A percentile compares a stretch with the other conserved stretches of the same genome.
These are phyloP conservation scores for Perilla frutescens DNA, from an alignment of 257 asterid species.

Conservation along the genomic window DNA sequence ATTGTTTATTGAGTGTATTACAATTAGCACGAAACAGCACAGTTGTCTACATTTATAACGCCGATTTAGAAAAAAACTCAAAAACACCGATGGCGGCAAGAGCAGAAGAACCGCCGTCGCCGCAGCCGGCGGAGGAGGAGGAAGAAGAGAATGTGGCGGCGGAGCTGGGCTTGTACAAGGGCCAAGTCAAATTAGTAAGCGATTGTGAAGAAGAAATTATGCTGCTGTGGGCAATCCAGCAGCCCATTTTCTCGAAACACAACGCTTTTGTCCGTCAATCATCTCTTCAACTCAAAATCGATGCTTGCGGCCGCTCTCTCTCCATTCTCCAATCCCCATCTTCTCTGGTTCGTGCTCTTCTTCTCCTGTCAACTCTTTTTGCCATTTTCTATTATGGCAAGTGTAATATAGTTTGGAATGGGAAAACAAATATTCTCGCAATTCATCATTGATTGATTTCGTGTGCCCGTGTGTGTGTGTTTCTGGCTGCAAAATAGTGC, in stretches of 20 bases:
- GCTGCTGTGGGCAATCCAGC: slow-evolving; percentile 92
- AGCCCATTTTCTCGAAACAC: slow-evolving; percentile 73
- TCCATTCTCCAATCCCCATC: slow-evolving; percentile 89
- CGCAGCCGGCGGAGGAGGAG: slow-evolving; percentile 38
- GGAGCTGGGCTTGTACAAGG: slow-evolving; percentile 66
- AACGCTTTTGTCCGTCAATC: slow-evolving; percentile 78
- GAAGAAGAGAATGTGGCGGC: slow-evolving; percentile 45
- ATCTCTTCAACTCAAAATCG: slow-evolving; percentile 70
- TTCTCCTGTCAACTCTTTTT: background rate
- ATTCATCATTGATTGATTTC: background rate
- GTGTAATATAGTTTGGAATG: background rate
- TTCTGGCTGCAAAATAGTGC: background rate
- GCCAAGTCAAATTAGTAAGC: slow-evolving; percentile 56
- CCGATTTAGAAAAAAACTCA: background rate
- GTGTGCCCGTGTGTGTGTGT: background rate
- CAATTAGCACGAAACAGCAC: too few species aligned
- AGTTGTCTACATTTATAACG: too few species aligned
- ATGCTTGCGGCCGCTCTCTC: slow-evolving; percentile 86
- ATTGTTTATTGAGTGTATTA: too few species aligned
- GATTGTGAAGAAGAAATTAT: slow-evolving; percentile 68
- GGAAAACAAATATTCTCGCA: background rate
- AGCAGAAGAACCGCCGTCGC: slow-evolving; percentile 20
- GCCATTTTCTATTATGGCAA: background rate
- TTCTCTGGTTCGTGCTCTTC: slow-evolving; percentile 57
- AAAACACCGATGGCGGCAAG: slow-evolving; percentile 39